Percentiles rank a stretch among this genome's conserved stretches.
Conservation (phyloP, 1,284 basidiomycete species). For the Malassezia yamatoensis region DNA sequence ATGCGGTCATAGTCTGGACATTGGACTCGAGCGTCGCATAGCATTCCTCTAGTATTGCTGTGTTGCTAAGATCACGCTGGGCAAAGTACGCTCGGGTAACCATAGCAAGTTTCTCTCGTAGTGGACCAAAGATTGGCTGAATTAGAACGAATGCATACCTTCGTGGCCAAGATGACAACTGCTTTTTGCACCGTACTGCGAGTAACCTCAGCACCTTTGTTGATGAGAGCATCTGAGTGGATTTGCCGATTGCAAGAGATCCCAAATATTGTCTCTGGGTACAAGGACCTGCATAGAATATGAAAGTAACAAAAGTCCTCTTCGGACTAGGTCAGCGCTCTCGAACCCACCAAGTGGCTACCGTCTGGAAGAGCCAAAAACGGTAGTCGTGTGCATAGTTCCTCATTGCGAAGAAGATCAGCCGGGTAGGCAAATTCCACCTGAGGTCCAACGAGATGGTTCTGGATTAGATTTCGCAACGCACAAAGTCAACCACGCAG, state of each 20-base stretch:
- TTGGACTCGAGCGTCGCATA: conserved; percentile 43
- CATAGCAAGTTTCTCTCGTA: conserved; percentile 83
- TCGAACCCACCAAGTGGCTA: conserved; percentile 65
- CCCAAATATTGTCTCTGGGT: conserved; percentile 26
- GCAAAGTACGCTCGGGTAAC: conserved; percentile 58
- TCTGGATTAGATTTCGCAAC: conserved; percentile 5
- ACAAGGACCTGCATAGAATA: conserved; percentile 50
- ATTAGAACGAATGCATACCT: neutral
- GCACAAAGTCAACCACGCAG: conserved; percentile 42
- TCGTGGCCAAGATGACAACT: conserved; percentile 74
- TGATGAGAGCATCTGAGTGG: conserved; percentile 65
- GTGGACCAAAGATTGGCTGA: conserved; percentile 46
- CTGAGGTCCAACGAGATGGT: conserved; percentile 44
- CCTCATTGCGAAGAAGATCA: conserved; percentile 34
- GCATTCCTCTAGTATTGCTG: conserved; percentile 45
- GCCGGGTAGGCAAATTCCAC: conserved; percentile 40
- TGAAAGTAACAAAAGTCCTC: conserved; percentile 98
- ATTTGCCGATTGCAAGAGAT: conserved; percentile 77
- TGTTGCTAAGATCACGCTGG: conserved; percentile 41
- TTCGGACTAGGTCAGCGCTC: conserved; percentile 56
- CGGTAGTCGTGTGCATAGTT: conserved; percentile 56
- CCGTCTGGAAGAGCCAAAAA: conserved; percentile 97
- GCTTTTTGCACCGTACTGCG: conserved; percentile 95
- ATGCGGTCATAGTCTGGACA: conserved; percentile 8
- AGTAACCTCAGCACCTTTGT: conserved; percentile 76